Evolutionary conservation across 164 flowering plant species (phyloP).

Genomic region (Liriodendron chinense): DNA sequence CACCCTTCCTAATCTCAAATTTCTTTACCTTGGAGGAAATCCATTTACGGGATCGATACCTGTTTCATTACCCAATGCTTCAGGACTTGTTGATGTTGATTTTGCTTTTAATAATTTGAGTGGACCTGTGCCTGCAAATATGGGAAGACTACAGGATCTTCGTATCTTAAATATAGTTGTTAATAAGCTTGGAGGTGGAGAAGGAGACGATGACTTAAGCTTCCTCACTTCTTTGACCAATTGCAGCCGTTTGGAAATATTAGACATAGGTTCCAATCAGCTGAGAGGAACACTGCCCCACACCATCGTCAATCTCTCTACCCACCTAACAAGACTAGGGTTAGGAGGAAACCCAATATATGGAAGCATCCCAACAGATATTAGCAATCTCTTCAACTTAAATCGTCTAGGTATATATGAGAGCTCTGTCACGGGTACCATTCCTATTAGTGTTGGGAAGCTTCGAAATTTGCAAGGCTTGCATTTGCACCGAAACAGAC

Average conservation of each 20-base stretch:
- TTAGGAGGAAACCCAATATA: conserved; percentile 25
- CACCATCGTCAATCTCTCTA: conserved; percentile 50
- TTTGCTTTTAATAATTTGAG: conserved; percentile 28
- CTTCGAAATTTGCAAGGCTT: conserved; percentile 18
- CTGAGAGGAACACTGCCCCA: conserved; percentile 41
- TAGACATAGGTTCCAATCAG: conserved; percentile 36
- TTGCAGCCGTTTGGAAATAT: conserved; percentile 23
- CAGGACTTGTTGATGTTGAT: conserved; percentile 28
- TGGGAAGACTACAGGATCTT: neutral
- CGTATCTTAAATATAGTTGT: neutral
- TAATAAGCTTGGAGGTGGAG: neutral
- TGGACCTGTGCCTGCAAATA: neutral
- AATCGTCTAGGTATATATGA: conserved; percentile 25
- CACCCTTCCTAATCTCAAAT: conserved; percentile 30
- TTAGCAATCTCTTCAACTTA: conserved; percentile 27
- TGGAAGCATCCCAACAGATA: conserved; percentile 38
- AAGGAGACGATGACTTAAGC: conserved; percentile 18
- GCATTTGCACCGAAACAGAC: conserved; percentile 8
- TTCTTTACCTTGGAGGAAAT: conserved; percentile 26
- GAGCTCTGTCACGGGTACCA: conserved; percentile 15
- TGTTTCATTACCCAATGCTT: conserved; percentile 35
- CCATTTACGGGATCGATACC: conserved; percentile 44
- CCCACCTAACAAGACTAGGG: conserved; percentile 21
- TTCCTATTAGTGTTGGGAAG: conserved; percentile 26
- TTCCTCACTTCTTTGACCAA: conserved; percentile 36